A percentile compares a stretch with the other conserved stretches of the same genome.
These are phyloP conservation scores for Hypoxylon sp. DNA, from an alignment of 2,329 filamentous ascomycete genomes.

Conservation along the genomic window DNA sequence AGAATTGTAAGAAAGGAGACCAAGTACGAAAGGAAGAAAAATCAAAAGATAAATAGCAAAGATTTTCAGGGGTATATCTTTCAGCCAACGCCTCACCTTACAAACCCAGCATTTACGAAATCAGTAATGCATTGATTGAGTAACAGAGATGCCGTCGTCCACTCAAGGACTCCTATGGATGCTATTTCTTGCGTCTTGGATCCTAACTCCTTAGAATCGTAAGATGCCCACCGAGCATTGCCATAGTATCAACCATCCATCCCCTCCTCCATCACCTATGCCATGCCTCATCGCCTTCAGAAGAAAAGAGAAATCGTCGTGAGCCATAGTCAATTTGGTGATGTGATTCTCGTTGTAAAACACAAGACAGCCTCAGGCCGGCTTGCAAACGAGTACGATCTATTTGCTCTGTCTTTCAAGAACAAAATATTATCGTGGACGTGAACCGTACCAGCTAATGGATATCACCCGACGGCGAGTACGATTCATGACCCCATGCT, in stretches of 20 bases:
- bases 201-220: slow-evolving; percentile 20
- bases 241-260: slow-evolving; percentile 15
- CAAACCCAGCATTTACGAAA: background rate
- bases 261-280: background rate
- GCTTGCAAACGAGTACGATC: too few relatives aligned
- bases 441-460: slow-evolving; percentile 29
- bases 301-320: slow-evolving; percentile 1
- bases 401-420: slow-evolving; percentile 34
- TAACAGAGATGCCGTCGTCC: too few relatives aligned
- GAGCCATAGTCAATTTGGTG: slow-evolving; percentile 8
- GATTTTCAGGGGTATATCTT: slow-evolving; percentile 26
- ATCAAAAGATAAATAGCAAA: too few relatives aligned
- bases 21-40: background rate
- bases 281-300: background rate
- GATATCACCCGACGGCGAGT: slow-evolving; percentile 35
- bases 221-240: slow-evolving; percentile 15
- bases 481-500: slow-evolving; percentile 16
- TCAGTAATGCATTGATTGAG: too few relatives aligned
- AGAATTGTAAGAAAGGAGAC: slow-evolving; percentile 1
- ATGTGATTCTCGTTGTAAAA: slow-evolving; percentile 1
- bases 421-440: slow-evolving; percentile 15
- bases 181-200: slow-evolving; percentile 21
- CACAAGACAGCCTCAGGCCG: background rate
- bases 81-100: slow-evolving; percentile 19
- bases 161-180: slow-evolving; percentile 6